Conservation (phyloP, 345 rosid species). For the Durio zibethinus region DNA sequence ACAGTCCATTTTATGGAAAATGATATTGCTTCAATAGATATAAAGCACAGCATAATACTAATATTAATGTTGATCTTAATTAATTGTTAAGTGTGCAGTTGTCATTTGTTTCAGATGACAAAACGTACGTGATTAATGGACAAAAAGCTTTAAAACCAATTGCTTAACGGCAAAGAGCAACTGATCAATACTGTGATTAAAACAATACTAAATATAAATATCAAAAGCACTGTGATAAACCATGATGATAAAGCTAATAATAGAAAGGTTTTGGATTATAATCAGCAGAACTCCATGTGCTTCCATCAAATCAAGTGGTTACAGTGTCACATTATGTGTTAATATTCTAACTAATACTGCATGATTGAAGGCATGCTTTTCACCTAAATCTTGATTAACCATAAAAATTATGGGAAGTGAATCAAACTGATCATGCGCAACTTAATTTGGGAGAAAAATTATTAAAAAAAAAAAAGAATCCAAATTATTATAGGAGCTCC, state of each 20-base stretch:
- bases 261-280: neutral
- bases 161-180: neutral
- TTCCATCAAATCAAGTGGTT: conserved; percentile 14
- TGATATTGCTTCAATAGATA: no score
- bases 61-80: neutral
- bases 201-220: neutral
- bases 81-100: neutral
- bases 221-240: neutral
- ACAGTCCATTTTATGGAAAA: neutral
- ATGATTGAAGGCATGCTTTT: neutral
- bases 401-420: neutral
- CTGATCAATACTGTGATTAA: neutral
- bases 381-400: neutral
- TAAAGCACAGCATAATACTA: no score
- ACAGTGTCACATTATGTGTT: neutral
- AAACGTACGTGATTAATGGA: conserved; percentile 7
- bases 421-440: neutral
- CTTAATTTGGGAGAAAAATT: neutral
- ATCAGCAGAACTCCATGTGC: neutral
- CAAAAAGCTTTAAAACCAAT: neutral
- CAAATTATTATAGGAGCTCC: neutral
- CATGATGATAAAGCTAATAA: neutral
- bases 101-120: neutral
- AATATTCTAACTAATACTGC: neutral
- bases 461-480: no score